These are phyloP conservation scores for Bonia amplexicaulis DNA, from an alignment of 176 grass and related monocot species.

Conservation along the genomic window DNA sequence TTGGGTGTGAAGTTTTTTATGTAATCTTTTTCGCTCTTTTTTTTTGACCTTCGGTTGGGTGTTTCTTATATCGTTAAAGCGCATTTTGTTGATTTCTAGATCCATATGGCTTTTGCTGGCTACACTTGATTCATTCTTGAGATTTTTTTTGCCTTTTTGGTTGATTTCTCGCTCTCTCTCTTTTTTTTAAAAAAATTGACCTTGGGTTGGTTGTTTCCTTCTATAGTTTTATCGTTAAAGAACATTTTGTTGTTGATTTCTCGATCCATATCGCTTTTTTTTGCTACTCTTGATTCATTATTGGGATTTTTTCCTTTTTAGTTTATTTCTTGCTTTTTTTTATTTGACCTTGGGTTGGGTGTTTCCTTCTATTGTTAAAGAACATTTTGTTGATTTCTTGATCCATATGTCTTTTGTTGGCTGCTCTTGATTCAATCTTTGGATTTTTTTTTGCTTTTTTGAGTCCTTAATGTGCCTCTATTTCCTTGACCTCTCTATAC, in stretches of 20 bases:
- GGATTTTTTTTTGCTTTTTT: background rate
- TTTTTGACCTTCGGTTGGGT: background rate
- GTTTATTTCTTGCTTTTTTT: background rate
- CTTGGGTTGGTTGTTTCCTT: background rate
- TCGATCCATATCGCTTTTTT: background rate
- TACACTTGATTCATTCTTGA: background rate
- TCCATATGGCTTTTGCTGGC: background rate
- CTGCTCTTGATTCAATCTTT: background rate
- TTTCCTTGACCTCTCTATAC: background rate
- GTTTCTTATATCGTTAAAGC: background rate
- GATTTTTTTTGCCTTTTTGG: background rate
- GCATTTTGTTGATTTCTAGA: background rate
- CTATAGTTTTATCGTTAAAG: background rate
- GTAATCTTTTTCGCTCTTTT: background rate
- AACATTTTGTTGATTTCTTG: background rate
- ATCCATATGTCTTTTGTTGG: background rate
- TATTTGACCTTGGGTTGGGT: background rate
- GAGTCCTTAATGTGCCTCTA: background rate
- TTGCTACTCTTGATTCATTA: background rate
- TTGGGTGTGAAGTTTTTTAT: background rate
- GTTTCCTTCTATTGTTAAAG: background rate
- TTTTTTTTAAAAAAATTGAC: background rate
- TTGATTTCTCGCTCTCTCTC: background rate
- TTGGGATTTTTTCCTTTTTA: background rate
- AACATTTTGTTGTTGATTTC: background rate